Evolutionary conservation across 2,329 filamentous ascomycete genomes (phyloP).

Genomic region (Pseudogymnoascus sp.): DNA sequence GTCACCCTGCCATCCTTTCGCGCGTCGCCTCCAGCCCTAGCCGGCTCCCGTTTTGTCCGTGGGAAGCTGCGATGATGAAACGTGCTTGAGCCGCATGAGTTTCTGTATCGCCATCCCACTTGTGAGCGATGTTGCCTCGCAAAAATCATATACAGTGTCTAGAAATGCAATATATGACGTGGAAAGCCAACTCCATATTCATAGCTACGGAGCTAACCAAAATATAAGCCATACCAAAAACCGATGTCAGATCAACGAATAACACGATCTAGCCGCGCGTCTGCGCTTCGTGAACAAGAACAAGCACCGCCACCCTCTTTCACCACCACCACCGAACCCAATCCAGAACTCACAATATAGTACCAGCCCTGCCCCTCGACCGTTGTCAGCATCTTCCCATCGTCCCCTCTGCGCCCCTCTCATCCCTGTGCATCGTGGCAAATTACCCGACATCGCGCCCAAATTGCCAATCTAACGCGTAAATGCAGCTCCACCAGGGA

Average conservation of each 20-base stretch:
- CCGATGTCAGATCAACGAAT: neutral
- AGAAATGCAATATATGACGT: neutral
- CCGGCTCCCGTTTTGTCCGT: neutral
- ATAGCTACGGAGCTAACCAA: neutral
- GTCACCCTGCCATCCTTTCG: neutral
- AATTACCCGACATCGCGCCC: neutral
- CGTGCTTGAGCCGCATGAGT: neutral
- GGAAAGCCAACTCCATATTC: neutral
- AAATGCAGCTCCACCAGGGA: neutral
- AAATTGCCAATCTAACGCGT: constrained; percentile 1
- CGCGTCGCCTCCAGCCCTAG: neutral
- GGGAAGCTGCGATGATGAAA: neutral
- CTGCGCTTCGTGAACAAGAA: neutral
- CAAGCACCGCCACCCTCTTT: neutral
- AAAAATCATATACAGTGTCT: neutral
- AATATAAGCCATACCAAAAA: neutral
- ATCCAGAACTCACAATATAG: neutral
- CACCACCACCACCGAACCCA: neutral
- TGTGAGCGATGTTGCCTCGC: neutral
- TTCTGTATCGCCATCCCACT: neutral
- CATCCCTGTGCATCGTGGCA: neutral
- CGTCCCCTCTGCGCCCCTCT: neutral
- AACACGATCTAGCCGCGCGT: neutral
- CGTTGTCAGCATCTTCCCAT: neutral
- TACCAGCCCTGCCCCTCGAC: neutral